Conservation (phyloP, 352 stramenopile species). For the Phytophthora europaea region DNA sequence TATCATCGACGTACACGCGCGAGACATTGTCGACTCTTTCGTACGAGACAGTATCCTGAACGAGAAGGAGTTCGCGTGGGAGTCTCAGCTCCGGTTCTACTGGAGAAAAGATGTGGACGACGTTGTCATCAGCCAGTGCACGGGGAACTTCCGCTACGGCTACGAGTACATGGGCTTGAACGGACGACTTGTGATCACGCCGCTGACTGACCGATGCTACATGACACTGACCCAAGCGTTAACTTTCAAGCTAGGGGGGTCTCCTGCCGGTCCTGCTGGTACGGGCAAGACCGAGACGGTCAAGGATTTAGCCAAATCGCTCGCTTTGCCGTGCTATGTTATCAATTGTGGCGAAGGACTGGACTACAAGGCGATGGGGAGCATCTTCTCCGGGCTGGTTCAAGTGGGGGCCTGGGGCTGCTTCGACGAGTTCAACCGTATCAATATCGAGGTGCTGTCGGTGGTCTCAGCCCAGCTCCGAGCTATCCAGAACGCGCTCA, state of each 20-base stretch:
- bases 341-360: slow-evolving; percentile 94
- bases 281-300: slow-evolving; percentile 96
- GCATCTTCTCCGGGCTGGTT: slow-evolving; percentile 91
- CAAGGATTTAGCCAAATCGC: slow-evolving; percentile 94
- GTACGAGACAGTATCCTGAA: slow-evolving; percentile 92
- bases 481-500: slow-evolving; percentile 94
- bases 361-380: slow-evolving; percentile 94
- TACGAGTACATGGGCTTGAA: slow-evolving; percentile 97
- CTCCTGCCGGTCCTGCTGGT: slow-evolving; percentile 89
- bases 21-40: slow-evolving; percentile 93
- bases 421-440: slow-evolving; percentile 92
- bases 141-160: slow-evolving; percentile 92
- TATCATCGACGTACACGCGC: slow-evolving; percentile 93
- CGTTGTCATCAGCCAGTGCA: slow-evolving; percentile 93
- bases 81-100: slow-evolving; percentile 92
- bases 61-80: slow-evolving; percentile 93
- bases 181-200: slow-evolving; percentile 93
- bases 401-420: slow-evolving; percentile 91
- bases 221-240: slow-evolving; percentile 95
- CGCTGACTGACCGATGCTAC: slow-evolving; percentile 94
- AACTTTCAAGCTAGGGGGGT: slow-evolving; percentile 94
- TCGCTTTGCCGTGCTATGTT: slow-evolving; percentile 94
- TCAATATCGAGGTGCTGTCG: slow-evolving; percentile 90
- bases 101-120: slow-evolving; percentile 93
- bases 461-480: slow-evolving; percentile 91